These are phyloP conservation scores for Leucosporidium scottii DNA, from an alignment of 768 basidiomycete species.

Conservation along the genomic window DNA sequence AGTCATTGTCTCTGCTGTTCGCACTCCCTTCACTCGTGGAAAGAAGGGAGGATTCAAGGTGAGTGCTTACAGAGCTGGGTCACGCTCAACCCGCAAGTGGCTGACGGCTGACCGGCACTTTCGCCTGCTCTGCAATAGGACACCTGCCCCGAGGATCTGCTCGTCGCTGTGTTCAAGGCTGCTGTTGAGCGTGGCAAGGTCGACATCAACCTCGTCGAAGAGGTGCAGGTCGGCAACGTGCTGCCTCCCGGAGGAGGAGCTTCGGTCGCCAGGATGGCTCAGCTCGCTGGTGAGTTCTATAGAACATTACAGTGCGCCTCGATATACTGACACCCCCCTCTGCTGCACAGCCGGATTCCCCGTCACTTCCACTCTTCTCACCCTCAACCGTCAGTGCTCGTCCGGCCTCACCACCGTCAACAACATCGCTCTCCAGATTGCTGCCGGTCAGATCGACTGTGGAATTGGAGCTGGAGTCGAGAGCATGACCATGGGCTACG, in stretches of 20 bases:
- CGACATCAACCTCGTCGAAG: constrained; percentile 33
- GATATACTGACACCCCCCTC: background rate
- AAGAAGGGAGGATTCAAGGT: constrained; percentile 93
- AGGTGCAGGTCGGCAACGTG: constrained; percentile 58
- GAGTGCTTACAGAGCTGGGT: constrained; percentile 47
- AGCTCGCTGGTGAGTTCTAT: constrained; percentile 49
- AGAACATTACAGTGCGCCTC: background rate
- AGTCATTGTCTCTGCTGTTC: constrained; percentile 78
- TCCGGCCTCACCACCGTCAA: constrained; percentile 92
- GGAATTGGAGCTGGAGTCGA: constrained; percentile 65
- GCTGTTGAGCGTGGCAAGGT: constrained; percentile 54
- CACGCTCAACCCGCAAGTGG: too few relatives aligned
- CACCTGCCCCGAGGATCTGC: constrained; percentile 65
- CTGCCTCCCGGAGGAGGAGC: constrained; percentile 82
- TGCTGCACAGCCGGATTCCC: constrained; percentile 70
- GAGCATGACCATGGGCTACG: constrained; percentile 46
- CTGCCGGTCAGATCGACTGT: constrained; percentile 70
- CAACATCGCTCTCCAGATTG: constrained; percentile 76
- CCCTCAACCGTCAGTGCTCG: constrained; percentile 87
- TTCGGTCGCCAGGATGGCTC: constrained; percentile 69
- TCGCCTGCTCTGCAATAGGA: too few relatives aligned
- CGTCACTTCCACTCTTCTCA: constrained; percentile 73
- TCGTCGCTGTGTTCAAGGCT: constrained; percentile 73
- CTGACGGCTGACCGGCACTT: too few relatives aligned
- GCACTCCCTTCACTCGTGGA: constrained; percentile 75